Evolutionary conservation across 2,329 filamentous ascomycete genomes (phyloP).

Genomic region (Nemania sp.): DNA sequence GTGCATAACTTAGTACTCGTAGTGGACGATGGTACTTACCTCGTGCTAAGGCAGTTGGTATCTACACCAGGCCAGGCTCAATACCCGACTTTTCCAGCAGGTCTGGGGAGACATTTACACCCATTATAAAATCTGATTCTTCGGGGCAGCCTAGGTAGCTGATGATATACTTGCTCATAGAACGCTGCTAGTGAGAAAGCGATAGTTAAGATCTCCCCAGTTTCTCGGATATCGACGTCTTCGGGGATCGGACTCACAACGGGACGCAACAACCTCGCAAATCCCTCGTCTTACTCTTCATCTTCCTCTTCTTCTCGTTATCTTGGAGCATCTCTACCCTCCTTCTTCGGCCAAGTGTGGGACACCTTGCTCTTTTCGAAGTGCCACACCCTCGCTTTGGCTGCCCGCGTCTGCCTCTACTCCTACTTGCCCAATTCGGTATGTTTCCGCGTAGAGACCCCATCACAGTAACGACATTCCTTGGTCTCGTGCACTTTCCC

Average conservation of each 20-base stretch:
- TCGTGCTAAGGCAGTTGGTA: not conserved
- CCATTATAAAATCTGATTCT: too few relatives aligned
- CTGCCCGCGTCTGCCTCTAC: conserved; percentile 21
- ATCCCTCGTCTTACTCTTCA: not conserved
- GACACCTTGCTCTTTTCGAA: conserved; percentile 22
- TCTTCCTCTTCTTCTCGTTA: too few relatives aligned
- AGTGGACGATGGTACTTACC: too few relatives aligned
- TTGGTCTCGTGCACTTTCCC: conserved; percentile 28
- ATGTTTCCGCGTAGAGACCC: conserved; percentile 17
- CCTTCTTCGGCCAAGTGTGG: conserved; percentile 21
- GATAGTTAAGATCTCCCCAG: not conserved
- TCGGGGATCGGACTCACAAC: not conserved
- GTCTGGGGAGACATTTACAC: too few relatives aligned
- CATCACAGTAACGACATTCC: conserved; percentile 18
- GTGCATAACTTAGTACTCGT: too few relatives aligned
- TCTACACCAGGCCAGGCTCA: not conserved
- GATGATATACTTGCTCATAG: not conserved
- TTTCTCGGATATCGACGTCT: not conserved
- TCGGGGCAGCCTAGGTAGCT: too few relatives aligned
- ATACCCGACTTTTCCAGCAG: not conserved
- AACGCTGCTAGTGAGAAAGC: conserved; percentile 2
- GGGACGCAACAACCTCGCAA: not conserved
- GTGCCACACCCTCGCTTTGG: conserved; percentile 15
- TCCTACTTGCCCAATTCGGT: conserved; percentile 23
- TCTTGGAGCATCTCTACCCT: not conserved